Base-by-base conservation (phyloP, 192 early-diverging fungal species). In the Linnemannia elongata region DNA sequence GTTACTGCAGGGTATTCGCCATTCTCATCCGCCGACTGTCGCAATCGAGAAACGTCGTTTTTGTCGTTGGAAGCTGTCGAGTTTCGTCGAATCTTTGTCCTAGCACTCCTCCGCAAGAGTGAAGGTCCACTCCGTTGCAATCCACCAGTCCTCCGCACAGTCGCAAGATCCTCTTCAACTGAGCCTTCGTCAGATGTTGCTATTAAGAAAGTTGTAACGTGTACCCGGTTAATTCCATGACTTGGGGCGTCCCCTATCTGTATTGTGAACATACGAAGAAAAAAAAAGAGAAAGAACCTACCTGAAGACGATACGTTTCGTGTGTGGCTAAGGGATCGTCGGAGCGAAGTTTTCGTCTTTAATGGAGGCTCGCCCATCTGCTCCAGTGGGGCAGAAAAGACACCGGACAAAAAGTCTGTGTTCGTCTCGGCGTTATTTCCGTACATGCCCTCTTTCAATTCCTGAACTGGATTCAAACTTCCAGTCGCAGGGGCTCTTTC, bases 31-130 rank as follows among this genome's bases (percentile, higher is more conserved):
- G 72, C 5, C 6, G 60, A 39, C 20, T 74, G 72, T 54, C 85
- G 79, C 4, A 87, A n/a, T 7, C 85, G 79, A 17, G 85, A 87
- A 3, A 30, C 35, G 27, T 87, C 85, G 36, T 73, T 69, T 15
- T 49, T 60, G 24, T 87, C 79, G 33, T 38, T 81, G 13, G 85
- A 87, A 2, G 85, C 66, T 6, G 84, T 87, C 4, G 92, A 91
- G 45, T 92, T 89, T 30, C 92, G 74, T 54, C 91, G 88, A 75
- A 92, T 88, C 49, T 90, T 92, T 35, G 88, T 92, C 18, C 92
- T 83, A n/a, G 92, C 92, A 9, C 89, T 88, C 54, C 90, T 80
- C 70, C 90, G 60, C 66, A 91, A 54, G 30, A 91, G 78, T 45
- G 90, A 87, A 15, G 85, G 76, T 18, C 88, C 90, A 3, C 85